Conservation (phyloP, 768 basidiomycete genomes). For the Leccinum fibrillosum region DNA sequence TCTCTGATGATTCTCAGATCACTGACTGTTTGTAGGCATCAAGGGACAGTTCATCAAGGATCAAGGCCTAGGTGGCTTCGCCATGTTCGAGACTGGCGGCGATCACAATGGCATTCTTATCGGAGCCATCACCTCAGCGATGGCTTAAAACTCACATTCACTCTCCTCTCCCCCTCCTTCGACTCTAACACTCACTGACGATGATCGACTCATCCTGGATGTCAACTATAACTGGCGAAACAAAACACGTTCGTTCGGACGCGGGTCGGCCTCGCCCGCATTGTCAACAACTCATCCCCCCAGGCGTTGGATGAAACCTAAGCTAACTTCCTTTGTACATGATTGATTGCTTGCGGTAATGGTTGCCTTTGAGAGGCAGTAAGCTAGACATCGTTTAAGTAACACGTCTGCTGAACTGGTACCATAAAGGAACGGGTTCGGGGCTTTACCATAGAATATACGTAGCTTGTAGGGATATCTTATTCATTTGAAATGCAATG, state of each 20-base stretch:
- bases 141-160: slow-evolving; percentile 16
- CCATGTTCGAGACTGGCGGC: slow-evolving; percentile 45
- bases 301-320: slow-evolving; percentile 12
- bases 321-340: neutral
- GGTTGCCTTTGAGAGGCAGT: slow-evolving; percentile 16
- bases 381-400: neutral
- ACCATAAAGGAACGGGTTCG: neutral
- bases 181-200: slow-evolving; percentile 2
- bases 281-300: slow-evolving; percentile 8
- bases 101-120: slow-evolving; percentile 39
- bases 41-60: slow-evolving; percentile 41
- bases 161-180: slow-evolving; percentile 7
- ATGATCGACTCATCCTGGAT: slow-evolving; percentile 24
- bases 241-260: slow-evolving; percentile 7
- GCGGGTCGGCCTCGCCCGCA: neutral
- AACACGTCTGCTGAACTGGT: neutral
- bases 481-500: neutral
- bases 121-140: slow-evolving; percentile 29
- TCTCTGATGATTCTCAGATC: neutral
- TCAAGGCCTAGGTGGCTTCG: slow-evolving; percentile 37
- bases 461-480: neutral
- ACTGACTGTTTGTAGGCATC: slow-evolving; percentile 27
- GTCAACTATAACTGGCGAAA: neutral
- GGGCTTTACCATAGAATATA: neutral
- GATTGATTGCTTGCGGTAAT: neutral